A percentile compares a stretch with the other conserved stretches of the same genome.
These are phyloP conservation scores for Ceratobasidium sp. DNA, from an alignment of 1,284 basidiomycete species.

Conservation along the genomic window DNA sequence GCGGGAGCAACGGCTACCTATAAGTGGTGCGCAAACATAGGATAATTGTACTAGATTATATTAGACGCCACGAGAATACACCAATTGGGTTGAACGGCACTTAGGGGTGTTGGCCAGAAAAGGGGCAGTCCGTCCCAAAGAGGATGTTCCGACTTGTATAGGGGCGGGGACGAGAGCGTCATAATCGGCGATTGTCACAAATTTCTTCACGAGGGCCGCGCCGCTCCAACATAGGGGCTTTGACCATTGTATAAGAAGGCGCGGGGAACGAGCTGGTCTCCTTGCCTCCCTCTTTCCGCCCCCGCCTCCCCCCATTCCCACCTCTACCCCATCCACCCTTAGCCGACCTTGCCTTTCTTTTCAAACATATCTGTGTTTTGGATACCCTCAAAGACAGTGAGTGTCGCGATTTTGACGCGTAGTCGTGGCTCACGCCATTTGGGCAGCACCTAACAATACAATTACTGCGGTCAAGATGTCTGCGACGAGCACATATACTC, in stretches of 20 bases:
- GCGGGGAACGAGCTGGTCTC: not conserved
- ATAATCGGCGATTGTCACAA: not conserved
- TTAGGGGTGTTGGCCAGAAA: not conserved
- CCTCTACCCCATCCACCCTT: slow-evolving; percentile 3
- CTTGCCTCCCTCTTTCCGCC: slow-evolving; percentile 30
- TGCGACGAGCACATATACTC: slow-evolving; percentile 21
- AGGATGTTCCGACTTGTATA: not conserved
- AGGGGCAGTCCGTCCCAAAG: slow-evolving; percentile 2
- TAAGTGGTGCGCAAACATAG: no score
- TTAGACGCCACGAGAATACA: no score
- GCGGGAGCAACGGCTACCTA: no score
- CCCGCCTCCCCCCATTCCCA: slow-evolving; percentile 15
- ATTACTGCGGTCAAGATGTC: slow-evolving; percentile 20
- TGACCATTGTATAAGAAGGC: slow-evolving; percentile 2
- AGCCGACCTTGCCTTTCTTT: slow-evolving; percentile 29
- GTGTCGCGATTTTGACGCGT: not conserved
- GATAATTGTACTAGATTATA: no score
- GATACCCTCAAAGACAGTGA: slow-evolving; percentile 41
- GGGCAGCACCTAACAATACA: slow-evolving; percentile 21
- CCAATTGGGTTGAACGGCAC: not conserved
- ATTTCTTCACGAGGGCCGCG: no score
- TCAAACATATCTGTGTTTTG: slow-evolving; percentile 37
- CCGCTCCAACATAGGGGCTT: no score
- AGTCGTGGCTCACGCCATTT: not conserved
- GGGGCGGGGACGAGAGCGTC: not conserved